Base-by-base conservation (phyloP, 2,329 filamentous ascomycete species). In the Pestalotiopsis sp. region DNA sequence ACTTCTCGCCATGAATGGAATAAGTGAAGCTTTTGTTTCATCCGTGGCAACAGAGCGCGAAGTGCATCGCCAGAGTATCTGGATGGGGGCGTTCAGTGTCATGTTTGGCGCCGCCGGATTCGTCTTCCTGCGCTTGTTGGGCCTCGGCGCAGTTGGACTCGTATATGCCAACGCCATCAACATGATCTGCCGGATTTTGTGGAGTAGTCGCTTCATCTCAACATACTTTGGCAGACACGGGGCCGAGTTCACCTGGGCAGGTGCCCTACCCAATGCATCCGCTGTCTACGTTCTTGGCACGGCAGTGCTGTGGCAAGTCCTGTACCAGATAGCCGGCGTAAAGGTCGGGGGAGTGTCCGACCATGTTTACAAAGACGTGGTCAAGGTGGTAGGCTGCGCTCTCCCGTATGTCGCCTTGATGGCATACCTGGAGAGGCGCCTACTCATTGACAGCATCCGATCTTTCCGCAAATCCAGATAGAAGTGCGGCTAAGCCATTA, bases 1-100 rank as follows among this genome's bases (percentile, higher is more conserved):
- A 0, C 90, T 98, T 31, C 87, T 98, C 4, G 96, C 95, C 3
- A 83, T 97, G 74, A 99, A 99, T 76, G 96, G 96, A 65, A 89
- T 98, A 25, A 90, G 92, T 1, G 96, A 99, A 81, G 93, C 94
- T 0, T 98, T 99, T 75, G 95, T 98, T 17, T 91, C 95, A 0
- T 94, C 93, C 2, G 93, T 97, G 1, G 95, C 95, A 0, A 91
- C 88, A 0, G 87, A 93, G 71, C 80, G 85, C 4, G 87, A 98
- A 73, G 88, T 99, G 3, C 90, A 93, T 71, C 80, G 78, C 4
- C 96, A 99, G 79, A 93, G 92, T 0, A 78, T 89, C 4, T 96
- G 91, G 90, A 98, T 99, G 95, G 87, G 88, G 4, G 85, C 82
- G 2, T 98, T 97, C 78, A 97, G 94, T 2, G 82, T 87, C 7